Evolutionary conservation across 345 rosid species (phyloP), one percentile per base, ranked within the genome.

Genomic region (Arabidopsis arenosa): DNA sequence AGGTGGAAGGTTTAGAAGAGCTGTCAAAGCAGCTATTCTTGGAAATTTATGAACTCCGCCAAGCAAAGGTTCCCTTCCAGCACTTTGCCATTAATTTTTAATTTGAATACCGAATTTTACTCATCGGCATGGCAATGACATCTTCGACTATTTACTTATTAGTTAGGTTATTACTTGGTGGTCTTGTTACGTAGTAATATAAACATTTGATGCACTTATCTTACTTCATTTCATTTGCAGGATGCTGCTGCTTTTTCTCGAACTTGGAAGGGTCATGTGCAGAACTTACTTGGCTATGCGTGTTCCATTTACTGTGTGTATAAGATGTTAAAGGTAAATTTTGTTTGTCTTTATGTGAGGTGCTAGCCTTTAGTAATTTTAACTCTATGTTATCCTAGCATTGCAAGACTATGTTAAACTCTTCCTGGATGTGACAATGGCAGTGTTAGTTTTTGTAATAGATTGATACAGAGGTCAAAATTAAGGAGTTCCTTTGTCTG

Each of bases 231-330:
- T n/a, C 35, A 2, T 75, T 76, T 81, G 76, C 85, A 95, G 99
- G 96, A 90, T 80, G 99, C 97, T 81, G 99, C 96, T 78, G 93
- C 97, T 76, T 95, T 84, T 84, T 95, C 98, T 79, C 92, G 96
- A 62, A 95, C 97, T 63, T 95, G 98, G 99, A 88, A 80, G 84
- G 99, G 98, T 51, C 98, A 92, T 86, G 82, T 95, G 94, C 97
- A 95, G 84, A 90, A 95, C 84, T 80, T 92, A 62, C 99, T 95
- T 83, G 99, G 99, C 59, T 95, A 92, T 87, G 99, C 93, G 21
- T 90, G 92, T 75, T 95, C 99, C 53, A 69, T 90, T 36, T 95
- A 95, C 76, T 95, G 93, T 85, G 97, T 95, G 56, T 95, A 95
- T 84, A 95, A 95, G 84, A 92, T 95, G 99, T 82, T 95, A 57